Evolutionary conservation across 495 filamentous ascomycete genomes (phyloP).

Genomic region (Penicillium odoratum): DNA sequence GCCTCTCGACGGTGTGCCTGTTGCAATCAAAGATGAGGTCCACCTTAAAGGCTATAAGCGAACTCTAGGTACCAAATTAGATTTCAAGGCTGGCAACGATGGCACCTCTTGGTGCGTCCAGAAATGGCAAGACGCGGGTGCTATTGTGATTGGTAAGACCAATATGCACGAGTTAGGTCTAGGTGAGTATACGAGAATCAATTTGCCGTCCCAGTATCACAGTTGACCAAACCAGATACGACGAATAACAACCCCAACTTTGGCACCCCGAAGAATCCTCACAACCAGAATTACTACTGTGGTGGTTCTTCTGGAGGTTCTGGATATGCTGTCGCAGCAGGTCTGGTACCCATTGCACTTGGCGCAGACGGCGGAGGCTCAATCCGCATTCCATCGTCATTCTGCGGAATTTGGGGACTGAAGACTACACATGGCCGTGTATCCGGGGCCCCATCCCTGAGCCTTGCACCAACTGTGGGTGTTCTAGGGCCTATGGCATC

Average conservation of each 20-base stretch:
- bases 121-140: slow-evolving; percentile 75
- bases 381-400: slow-evolving; percentile 77
- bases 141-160: slow-evolving; percentile 78
- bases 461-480: slow-evolving; percentile 61
- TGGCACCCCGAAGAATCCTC: slow-evolving; percentile 83
- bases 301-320: slow-evolving; percentile 88
- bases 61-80: slow-evolving; percentile 59
- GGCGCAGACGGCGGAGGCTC: slow-evolving; percentile 88
- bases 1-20: slow-evolving; percentile 79
- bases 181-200: slow-evolving; percentile 39
- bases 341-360: slow-evolving; percentile 77
- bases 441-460: slow-evolving; percentile 59
- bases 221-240: slow-evolving; percentile 52
- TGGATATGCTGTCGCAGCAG: slow-evolving; percentile 73
- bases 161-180: slow-evolving; percentile 92
- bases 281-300: slow-evolving; percentile 77
- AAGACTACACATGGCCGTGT: slow-evolving; percentile 82
- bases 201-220: not conserved
- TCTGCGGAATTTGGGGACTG: slow-evolving; percentile 85
- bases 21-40: slow-evolving; percentile 84
- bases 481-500: slow-evolving; percentile 76
- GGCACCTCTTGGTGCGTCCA: slow-evolving; percentile 71
- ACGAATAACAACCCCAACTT: slow-evolving; percentile 79
- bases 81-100: slow-evolving; percentile 51
- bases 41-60: slow-evolving; percentile 73